phyloP scores from a whole-genome alignment of 495 filamentous ascomycete species.

The Hapsidospora chrysogenum region DNA sequence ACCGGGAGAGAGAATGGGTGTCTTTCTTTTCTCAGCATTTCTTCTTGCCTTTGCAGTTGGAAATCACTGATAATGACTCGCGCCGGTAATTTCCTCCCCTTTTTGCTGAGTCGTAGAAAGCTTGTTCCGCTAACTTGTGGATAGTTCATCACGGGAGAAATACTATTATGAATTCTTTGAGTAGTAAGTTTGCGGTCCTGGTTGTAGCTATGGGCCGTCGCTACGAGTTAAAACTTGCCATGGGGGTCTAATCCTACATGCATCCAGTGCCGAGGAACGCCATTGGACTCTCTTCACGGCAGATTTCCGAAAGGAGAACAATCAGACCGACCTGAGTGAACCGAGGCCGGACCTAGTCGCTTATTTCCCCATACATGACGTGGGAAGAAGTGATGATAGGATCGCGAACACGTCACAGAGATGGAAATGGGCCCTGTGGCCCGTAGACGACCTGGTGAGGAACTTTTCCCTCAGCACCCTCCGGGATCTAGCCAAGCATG shows the following conservation, averaged over 20 bases:
- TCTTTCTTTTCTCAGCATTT: neutral
- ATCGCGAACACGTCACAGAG: neutral
- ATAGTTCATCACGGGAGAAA: neutral
- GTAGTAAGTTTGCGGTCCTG: constrained; percentile 3
- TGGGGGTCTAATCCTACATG: neutral
- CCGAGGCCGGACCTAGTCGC: neutral
- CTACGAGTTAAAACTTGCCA: neutral
- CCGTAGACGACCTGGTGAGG: neutral
- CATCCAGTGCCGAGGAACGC: neutral
- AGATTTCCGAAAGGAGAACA: neutral
- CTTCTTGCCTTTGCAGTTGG: neutral
- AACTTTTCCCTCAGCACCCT: neutral
- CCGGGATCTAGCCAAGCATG: neutral
- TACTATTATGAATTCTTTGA: constrained; percentile 1
- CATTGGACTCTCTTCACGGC: constrained; percentile 1
- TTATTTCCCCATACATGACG: neutral
- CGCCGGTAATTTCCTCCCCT: too few species aligned
- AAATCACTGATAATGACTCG: neutral
- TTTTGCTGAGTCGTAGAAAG: neutral
- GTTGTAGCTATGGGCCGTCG: too few species aligned
- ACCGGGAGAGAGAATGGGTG: neutral
- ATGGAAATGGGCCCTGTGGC: neutral
- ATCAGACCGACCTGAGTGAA: neutral
- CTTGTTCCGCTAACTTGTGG: neutral
- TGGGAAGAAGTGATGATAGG: neutral